Base-by-base conservation (phyloP, 1,284 basidiomycete genomes). In the Mycena sp. region DNA sequence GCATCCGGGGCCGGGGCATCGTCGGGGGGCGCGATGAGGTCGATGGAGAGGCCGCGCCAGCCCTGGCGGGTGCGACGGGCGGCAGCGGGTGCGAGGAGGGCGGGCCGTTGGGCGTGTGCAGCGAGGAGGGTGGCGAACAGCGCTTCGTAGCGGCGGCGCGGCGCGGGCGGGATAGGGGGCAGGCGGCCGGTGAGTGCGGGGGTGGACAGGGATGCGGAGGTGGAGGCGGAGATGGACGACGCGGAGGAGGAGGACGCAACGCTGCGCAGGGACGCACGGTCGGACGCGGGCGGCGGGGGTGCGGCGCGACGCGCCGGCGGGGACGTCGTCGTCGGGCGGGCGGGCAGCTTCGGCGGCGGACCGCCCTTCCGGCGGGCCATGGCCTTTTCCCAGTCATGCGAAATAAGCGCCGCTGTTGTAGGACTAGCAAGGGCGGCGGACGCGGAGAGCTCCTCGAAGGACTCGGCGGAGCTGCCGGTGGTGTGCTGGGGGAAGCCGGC, bases 31-130 rank as follows among this genome's bases (percentile, higher is more conserved):
- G 50, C 55, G 60, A 88, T 86, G 55, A 91, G 74, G 74, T 93
- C 92, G 25, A 93, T 87, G 1, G 89, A 92, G 29, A 92, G 72
- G 4, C 90, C 92, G 50, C 91, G 80, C 91, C 91, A 93, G 2
- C 92, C 91, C 2, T 84, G 86, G 1, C 87, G 87, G 60, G 87
- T 83, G 58, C 88, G 75, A 56, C 83, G 83, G 59, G 32, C 32
- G 80, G 80, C 2, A 82, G 79, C 17, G 78, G 77, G n/a, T 80
- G 64, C 7, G 40, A 80, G 61, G 11, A n/a, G 12, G n/a, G 75
- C 68, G 16, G 72, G 73, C 54, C 77, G 80, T 30, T 71, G 74
- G 49, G 70, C 28, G 62, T 85, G 85, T 4, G 83, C 70, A 7
- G 89, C 74, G 69, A 89, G 91, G 38, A 67, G 57, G 25, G 79